A percentile compares a stretch with the other conserved stretches of the same genome.
These are phyloP conservation scores for Cicer judaicum DNA, from an alignment of 306 rosid genomes.

Conservation along the genomic window DNA sequence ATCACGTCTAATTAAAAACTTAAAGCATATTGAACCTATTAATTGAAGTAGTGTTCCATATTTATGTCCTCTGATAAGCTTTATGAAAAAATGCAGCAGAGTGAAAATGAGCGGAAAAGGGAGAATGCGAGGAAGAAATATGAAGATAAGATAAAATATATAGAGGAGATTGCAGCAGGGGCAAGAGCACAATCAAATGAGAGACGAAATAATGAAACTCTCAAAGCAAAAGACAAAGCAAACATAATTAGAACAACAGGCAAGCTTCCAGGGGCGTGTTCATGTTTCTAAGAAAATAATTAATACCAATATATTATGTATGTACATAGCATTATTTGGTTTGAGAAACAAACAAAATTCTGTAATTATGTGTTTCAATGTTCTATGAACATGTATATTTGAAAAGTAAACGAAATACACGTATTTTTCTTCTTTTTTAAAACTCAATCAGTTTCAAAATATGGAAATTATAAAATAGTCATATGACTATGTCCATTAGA, in stretches of 20 bases:
- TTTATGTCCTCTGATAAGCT: neutral
- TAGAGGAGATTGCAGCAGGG: slow-evolving; percentile 57
- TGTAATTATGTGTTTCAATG: slow-evolving; percentile 41
- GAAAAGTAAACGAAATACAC: neutral
- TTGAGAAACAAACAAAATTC: neutral
- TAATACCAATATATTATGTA: neutral
- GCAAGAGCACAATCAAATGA: slow-evolving; percentile 71
- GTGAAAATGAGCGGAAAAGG: slow-evolving; percentile 50
- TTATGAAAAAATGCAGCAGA: slow-evolving; percentile 43
- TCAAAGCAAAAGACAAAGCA: slow-evolving; percentile 68
- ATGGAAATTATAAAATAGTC: neutral
- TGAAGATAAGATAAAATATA: slow-evolving; percentile 42
- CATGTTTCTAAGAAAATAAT: slow-evolving; percentile 58
- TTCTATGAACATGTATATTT: slow-evolving; percentile 6
- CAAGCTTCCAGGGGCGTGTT: slow-evolving; percentile 58
- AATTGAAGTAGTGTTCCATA: neutral
- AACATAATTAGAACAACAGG: slow-evolving; percentile 66
- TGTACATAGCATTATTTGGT: neutral
- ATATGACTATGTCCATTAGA: neutral
- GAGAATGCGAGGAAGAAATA: slow-evolving; percentile 47
- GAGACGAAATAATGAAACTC: slow-evolving; percentile 52
- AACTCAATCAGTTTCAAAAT: neutral
- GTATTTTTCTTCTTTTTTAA: neutral
- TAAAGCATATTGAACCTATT: neutral
- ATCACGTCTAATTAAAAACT: neutral